These are phyloP conservation scores for Plantago elongata DNA, from an alignment of 257 asterid species.

Conservation along the genomic window DNA sequence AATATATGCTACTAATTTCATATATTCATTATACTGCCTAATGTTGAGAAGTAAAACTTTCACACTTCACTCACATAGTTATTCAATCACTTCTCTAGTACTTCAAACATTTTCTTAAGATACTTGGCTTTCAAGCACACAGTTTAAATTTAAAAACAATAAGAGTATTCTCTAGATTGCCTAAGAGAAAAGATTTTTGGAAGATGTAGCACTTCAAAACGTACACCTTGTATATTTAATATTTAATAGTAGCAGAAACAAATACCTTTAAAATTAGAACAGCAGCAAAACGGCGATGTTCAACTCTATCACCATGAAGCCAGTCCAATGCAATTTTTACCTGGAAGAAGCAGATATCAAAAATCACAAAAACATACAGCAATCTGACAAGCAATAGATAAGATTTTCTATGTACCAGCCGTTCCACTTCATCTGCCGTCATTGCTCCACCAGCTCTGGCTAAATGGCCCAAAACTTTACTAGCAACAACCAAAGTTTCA, in stretches of 20 bases:
- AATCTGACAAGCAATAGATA: slow-evolving; percentile 14
- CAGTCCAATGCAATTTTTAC: slow-evolving; percentile 84
- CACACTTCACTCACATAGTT: background rate
- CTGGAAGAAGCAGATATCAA: slow-evolving; percentile 41
- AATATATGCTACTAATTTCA: background rate
- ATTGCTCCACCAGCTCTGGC: slow-evolving; percentile 99
- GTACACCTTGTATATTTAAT: slow-evolving; percentile 5
- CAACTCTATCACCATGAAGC: slow-evolving; percentile 94
- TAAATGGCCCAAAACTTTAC: slow-evolving; percentile 91
- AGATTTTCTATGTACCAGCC: slow-evolving; percentile 52
- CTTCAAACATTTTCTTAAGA: background rate
- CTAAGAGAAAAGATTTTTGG: background rate
- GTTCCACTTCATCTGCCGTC: slow-evolving; percentile 99
- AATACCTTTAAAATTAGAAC: slow-evolving; percentile 89
- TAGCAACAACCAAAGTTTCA: slow-evolving; percentile 79
- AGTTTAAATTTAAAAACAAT: background rate
- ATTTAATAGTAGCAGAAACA: slow-evolving; percentile 10
- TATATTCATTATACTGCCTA: background rate
- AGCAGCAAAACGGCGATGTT: slow-evolving; percentile 93
- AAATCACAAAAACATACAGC: slow-evolving; percentile 11
- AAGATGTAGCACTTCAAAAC: background rate
- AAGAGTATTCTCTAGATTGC: too few relatives aligned
- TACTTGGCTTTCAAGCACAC: too few relatives aligned
- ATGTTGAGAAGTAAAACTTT: background rate
- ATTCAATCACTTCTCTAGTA: background rate